A percentile compares a stretch with the other conserved stretches of the same genome.
Evolutionary conservation across 805 yeast species (phyloP).

Genomic region (Teunomyces aglyptinius): DNA sequence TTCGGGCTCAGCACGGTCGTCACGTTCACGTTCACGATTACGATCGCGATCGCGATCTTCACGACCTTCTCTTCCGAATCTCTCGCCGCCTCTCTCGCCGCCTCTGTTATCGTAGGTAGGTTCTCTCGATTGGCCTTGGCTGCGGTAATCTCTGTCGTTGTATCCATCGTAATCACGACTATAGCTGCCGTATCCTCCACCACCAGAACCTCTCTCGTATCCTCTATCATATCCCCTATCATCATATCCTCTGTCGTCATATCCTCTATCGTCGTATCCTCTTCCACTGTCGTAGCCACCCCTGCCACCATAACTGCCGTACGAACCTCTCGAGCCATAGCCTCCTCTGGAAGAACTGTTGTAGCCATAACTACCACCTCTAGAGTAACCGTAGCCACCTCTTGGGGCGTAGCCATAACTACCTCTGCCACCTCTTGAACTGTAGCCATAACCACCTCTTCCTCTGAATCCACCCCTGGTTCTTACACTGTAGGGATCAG

Average conservation of each 20-base stretch:
- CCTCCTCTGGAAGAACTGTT: constrained; percentile 14
- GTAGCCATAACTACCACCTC: constrained; percentile 22
- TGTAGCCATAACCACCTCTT: constrained; percentile 17
- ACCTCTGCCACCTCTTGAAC: constrained; percentile 17
- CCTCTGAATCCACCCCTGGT: constrained; percentile 24
- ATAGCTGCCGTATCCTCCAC: constrained; percentile 13
- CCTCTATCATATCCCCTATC: constrained; percentile 19
- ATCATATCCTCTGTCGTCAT: constrained; percentile 5
- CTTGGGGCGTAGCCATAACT: constrained; percentile 15
- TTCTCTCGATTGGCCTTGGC: constrained; percentile 19
- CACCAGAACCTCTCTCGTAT: constrained; percentile 12
- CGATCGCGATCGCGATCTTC: constrained; percentile 6
- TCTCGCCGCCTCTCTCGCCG: constrained; percentile 7
- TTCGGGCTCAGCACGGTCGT: background rate
- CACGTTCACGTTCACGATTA: constrained; percentile 7
- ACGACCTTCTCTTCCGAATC: constrained; percentile 11
- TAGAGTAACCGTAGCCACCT: constrained; percentile 24
- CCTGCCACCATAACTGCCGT: constrained; percentile 16
- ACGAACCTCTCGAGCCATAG: constrained; percentile 12
- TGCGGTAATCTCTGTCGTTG: constrained; percentile 10
- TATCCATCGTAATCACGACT: constrained; percentile 16
- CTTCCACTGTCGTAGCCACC: constrained; percentile 17
- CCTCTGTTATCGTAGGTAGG: constrained; percentile 15
- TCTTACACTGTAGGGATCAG: constrained; percentile 48
- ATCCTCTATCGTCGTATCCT: constrained; percentile 15